phyloP scores from a whole-genome alignment of 805 yeast species.

The Nematodospora valgi region DNA sequence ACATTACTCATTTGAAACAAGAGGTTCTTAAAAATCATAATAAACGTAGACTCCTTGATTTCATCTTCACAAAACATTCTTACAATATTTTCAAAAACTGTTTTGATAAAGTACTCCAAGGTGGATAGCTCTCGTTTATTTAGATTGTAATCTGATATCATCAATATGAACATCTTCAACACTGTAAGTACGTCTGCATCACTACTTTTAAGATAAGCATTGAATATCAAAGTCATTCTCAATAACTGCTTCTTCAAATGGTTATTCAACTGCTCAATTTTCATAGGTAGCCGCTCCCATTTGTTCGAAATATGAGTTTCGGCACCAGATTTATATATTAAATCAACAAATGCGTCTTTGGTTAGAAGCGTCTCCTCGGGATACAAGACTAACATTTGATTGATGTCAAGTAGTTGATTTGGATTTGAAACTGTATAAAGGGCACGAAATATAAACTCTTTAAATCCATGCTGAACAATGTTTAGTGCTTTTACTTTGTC shows the following conservation, averaged over 20 bases:
- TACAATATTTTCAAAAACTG: conserved; percentile 18
- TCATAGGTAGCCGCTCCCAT: conserved; percentile 10
- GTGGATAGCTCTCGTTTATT: conserved; percentile 14
- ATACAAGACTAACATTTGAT: conserved; percentile 3
- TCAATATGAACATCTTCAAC: conserved; percentile 9
- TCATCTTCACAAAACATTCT: too few species aligned
- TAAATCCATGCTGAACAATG: neutral
- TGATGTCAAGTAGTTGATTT: conserved; percentile 4
- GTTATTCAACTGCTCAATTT: conserved; percentile 20
- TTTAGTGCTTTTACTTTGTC: neutral
- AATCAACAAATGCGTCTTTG: conserved; percentile 1
- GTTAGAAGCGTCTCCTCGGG: too few species aligned
- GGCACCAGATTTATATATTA: neutral
- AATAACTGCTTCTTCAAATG: conserved; percentile 13
- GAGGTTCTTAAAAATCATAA: too few species aligned
- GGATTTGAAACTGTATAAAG: conserved; percentile 2
- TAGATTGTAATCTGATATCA: conserved; percentile 27
- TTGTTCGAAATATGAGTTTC: too few species aligned
- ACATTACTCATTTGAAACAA: too few species aligned
- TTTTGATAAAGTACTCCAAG: conserved; percentile 14
- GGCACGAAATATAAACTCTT: neutral
- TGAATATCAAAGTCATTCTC: conserved; percentile 18
- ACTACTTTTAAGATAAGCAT: conserved; percentile 5
- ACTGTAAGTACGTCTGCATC: neutral
- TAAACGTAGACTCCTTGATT: too few species aligned